Percentiles rank a stretch among this genome's conserved stretches.
These are phyloP conservation scores for Eucalyptus regnans DNA, from an alignment of 345 rosid species.

Conservation along the genomic window DNA sequence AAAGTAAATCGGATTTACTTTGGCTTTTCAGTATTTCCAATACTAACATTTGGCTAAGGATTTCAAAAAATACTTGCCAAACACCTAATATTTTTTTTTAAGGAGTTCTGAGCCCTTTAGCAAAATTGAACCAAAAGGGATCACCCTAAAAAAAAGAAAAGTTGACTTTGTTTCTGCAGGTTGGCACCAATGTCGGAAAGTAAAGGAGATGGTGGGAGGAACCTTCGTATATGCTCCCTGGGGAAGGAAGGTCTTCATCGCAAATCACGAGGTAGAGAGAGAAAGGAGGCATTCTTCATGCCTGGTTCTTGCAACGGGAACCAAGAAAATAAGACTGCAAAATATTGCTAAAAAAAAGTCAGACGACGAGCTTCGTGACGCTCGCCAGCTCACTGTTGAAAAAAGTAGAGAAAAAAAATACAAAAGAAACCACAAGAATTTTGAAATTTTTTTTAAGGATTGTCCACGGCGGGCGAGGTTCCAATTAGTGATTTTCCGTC, in stretches of 20 bases:
- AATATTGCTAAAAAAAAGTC: neutral
- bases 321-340: neutral
- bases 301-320: neutral
- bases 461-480: neutral
- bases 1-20: fast-evolving
- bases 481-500: too few relatives aligned
- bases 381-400: neutral
- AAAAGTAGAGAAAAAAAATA: neutral
- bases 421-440: neutral
- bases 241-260: neutral
- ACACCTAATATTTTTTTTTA: too few relatives aligned
- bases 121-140: too few relatives aligned
- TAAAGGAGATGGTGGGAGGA: neutral
- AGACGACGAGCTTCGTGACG: neutral
- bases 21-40: fast-evolving
- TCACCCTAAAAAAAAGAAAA: too few relatives aligned
- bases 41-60: too few relatives aligned
- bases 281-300: neutral
- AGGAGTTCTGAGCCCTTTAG: too few relatives aligned
- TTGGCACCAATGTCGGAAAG: neutral
- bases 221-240: neutral
- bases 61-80: too few relatives aligned
- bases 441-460: neutral
- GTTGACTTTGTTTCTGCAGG: neutral
- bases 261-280: neutral